These are phyloP conservation scores for Fusarium bactridioides DNA, from an alignment of 2,329 filamentous ascomycete species.

Conservation along the genomic window DNA sequence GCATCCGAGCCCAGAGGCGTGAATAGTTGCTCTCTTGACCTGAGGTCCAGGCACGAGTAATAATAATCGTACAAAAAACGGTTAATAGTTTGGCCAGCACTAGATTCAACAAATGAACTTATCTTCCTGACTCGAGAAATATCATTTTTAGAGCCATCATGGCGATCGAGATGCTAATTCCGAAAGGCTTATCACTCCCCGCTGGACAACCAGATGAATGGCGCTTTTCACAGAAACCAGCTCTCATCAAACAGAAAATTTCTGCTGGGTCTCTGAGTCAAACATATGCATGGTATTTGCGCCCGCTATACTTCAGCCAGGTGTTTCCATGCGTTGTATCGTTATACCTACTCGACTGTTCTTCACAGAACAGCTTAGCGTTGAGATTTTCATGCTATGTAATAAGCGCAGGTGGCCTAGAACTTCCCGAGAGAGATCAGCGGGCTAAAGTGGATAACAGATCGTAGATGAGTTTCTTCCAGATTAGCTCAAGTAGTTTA, in stretches of 20 bases:
- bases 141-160: not conserved
- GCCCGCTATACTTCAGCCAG: not conserved
- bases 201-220: not conserved
- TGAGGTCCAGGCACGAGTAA: not conserved
- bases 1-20: not conserved
- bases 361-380: not conserved
- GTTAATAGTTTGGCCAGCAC: not conserved
- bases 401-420: slow-evolving; percentile 15
- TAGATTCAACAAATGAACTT: not conserved
- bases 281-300: not conserved
- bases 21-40: not conserved
- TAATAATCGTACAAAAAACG: not conserved
- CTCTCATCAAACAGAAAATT: not conserved
- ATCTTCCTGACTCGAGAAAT: not conserved
- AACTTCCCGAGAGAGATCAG: slow-evolving; percentile 25
- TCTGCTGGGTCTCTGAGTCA: not conserved
- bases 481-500: slow-evolving; percentile 27
- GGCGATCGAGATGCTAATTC: slow-evolving; percentile 5
- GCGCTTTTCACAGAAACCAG: not conserved
- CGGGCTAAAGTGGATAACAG: slow-evolving; percentile 21
- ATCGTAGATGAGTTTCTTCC: slow-evolving; percentile 1
- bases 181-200: not conserved
- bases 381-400: not conserved
- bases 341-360: not conserved
- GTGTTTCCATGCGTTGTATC: not conserved